These are phyloP conservation scores for Pseudogymnoascus pannorum DNA, from an alignment of 2,329 filamentous ascomycete genomes.

Conservation along the genomic window DNA sequence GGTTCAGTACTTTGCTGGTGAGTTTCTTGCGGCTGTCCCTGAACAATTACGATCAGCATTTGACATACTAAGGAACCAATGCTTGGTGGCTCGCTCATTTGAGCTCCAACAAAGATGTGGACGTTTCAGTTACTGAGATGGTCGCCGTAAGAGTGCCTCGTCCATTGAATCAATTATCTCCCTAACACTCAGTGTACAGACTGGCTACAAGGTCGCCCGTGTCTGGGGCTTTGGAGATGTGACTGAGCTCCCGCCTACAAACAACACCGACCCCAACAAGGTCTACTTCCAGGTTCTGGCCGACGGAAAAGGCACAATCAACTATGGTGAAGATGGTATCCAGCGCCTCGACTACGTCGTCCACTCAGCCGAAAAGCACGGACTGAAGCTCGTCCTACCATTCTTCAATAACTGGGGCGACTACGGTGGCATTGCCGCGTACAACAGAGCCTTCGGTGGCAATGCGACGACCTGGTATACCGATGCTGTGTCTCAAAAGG, in stretches of 20 bases:
- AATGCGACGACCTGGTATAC: conserved; percentile 49
- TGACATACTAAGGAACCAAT: conserved; percentile 37
- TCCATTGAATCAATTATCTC: not conserved
- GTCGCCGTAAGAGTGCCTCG: conserved; percentile 18
- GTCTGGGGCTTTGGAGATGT: conserved; percentile 59
- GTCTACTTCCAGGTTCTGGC: conserved; percentile 41
- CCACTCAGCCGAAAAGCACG: conserved; percentile 47
- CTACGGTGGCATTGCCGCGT: conserved; percentile 56
- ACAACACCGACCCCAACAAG: conserved; percentile 33
- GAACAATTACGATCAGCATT: not conserved
- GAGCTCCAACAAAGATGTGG: conserved; percentile 47
- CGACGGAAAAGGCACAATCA: conserved; percentile 47
- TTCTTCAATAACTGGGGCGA: conserved; percentile 65
- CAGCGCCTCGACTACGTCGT: conserved; percentile 60
- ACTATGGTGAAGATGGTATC: conserved; percentile 54
- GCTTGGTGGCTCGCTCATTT: conserved; percentile 48
- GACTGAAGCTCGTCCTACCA: conserved; percentile 55
- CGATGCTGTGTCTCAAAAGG: conserved; percentile 41
- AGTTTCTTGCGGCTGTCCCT: not conserved
- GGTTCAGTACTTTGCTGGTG: conserved; percentile 41
- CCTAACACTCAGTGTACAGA: conserved; percentile 33
- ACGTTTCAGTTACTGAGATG: conserved; percentile 42
- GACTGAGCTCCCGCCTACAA: conserved; percentile 27
- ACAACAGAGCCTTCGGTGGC: conserved; percentile 47
- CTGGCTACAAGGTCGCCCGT: conserved; percentile 48